Evolutionary conservation across 768 basidiomycete genomes (phyloP).

Genomic region (Amanita thiersii): DNA sequence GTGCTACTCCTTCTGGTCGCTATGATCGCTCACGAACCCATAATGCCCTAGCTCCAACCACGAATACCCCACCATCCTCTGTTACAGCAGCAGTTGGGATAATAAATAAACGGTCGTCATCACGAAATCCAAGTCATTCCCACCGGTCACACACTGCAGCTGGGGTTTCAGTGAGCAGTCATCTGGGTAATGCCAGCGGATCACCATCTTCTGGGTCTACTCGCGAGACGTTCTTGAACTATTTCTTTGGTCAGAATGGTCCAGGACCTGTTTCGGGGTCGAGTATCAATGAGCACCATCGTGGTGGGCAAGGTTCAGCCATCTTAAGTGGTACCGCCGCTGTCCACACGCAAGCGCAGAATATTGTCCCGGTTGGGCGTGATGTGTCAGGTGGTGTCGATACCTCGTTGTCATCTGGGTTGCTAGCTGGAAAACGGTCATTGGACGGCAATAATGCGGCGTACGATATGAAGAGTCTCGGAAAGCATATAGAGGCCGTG

Average conservation of each 20-base stretch:
- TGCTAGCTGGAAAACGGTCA: constrained; percentile 58
- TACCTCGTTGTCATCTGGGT: constrained; percentile 40
- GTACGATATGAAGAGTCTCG: constrained; percentile 97
- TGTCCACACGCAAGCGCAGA: constrained; percentile 12
- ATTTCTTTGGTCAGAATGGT: constrained; percentile 93
- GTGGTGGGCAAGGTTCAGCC: constrained; percentile 16
- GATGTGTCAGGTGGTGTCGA: constrained; percentile 56
- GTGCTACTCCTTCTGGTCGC: constrained; percentile 70
- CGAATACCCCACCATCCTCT: background rate
- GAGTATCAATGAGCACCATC: constrained; percentile 31
- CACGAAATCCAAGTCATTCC: constrained; percentile 9
- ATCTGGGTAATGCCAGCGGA: constrained; percentile 19
- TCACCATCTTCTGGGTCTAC: constrained; percentile 54
- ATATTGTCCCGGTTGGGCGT: constrained; percentile 46
- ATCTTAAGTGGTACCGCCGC: constrained; percentile 14
- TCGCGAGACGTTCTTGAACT: constrained; percentile 90
- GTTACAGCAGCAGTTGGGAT: constrained; percentile 17
- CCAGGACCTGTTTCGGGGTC: constrained; percentile 62
- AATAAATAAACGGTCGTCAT: constrained; percentile 19
- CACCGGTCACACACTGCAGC: constrained; percentile 25
- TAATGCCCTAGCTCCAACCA: constrained; percentile 20
- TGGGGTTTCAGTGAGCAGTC: background rate
- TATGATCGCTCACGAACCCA: constrained; percentile 60
- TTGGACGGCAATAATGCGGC: constrained; percentile 77
- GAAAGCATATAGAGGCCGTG: constrained; percentile 96